Conservation (phyloP, 805 yeast species). For the Barnettozyma botsteinii region DNA sequence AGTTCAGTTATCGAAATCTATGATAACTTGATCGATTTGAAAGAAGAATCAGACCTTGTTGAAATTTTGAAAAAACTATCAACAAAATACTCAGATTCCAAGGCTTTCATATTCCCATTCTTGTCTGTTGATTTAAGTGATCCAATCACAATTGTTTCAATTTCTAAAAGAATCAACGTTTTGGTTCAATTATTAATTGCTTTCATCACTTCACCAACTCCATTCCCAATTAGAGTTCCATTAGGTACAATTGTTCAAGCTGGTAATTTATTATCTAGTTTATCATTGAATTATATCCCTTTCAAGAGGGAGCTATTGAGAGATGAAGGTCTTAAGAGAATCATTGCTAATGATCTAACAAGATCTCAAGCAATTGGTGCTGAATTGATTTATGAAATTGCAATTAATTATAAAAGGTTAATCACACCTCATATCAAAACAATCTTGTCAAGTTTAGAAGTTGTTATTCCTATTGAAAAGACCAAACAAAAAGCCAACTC, state of each 20-base stretch:
- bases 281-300: constrained; percentile 50
- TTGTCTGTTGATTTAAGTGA: constrained; percentile 55
- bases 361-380: constrained; percentile 43
- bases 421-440: constrained; percentile 43
- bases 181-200: constrained; percentile 41
- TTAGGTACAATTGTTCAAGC: constrained; percentile 49
- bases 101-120: constrained; percentile 36
- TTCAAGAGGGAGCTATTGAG: constrained; percentile 53
- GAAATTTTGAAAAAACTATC: constrained; percentile 38
- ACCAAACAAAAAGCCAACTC: constrained; percentile 24
- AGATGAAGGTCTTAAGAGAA: constrained; percentile 41
- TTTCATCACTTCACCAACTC: constrained; percentile 47
- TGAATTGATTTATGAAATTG: constrained; percentile 30
- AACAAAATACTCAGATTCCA: constrained; percentile 17
- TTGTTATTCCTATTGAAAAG: constrained; percentile 48
- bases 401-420: constrained; percentile 27
- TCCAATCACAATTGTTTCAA: constrained; percentile 44
- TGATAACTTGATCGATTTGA: constrained; percentile 50
- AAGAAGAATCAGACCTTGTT: constrained; percentile 47
- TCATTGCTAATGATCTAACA: constrained; percentile 39
- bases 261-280: constrained; percentile 47
- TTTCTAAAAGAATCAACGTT: constrained; percentile 45
- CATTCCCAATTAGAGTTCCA: constrained; percentile 54
- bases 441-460: constrained; percentile 52
- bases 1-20: constrained; percentile 52